Evolutionary conservation across 2,329 filamentous ascomycete species (phyloP).

Genomic region (Ophiostoma triangulosporum): DNA sequence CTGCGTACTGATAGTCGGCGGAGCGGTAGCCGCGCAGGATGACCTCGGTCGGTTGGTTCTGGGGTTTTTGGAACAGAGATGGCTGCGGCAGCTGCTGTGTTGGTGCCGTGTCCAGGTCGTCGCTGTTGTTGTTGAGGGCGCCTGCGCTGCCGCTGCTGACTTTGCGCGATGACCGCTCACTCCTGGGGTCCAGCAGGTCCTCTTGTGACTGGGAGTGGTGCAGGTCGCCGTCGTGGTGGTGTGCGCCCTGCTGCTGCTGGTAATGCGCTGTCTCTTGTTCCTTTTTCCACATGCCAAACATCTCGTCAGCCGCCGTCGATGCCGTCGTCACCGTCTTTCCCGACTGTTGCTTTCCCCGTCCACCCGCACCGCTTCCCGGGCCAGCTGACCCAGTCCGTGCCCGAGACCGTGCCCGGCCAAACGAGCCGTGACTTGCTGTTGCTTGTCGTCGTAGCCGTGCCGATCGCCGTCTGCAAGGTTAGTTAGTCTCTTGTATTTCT

Average conservation of each 20-base stretch:
- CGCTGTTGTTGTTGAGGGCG: slow-evolving; percentile 7
- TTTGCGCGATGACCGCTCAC: slow-evolving; percentile 14
- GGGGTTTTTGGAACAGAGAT: slow-evolving; percentile 15
- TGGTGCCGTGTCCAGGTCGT: slow-evolving; percentile 15
- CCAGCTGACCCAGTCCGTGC: slow-evolving; percentile 8
- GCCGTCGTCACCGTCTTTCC: slow-evolving; percentile 40
- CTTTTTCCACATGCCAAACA: slow-evolving; percentile 46
- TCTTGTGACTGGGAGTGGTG: slow-evolving; percentile 16
- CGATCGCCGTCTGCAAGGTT: slow-evolving; percentile 38
- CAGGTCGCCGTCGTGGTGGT: slow-evolving; percentile 5
- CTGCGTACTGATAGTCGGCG: slow-evolving; percentile 61
- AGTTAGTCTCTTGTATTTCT: not conserved
- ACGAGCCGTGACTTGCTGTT: slow-evolving; percentile 40
- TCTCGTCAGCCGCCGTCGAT: slow-evolving; percentile 46
- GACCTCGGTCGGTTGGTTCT: slow-evolving; percentile 49
- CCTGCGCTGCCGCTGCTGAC: slow-evolving; percentile 12
- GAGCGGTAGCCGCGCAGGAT: slow-evolving; percentile 70
- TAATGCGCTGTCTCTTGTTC: slow-evolving; percentile 23
- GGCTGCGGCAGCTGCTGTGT: slow-evolving; percentile 2
- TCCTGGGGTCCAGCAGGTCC: slow-evolving; percentile 4
- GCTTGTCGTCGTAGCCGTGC: slow-evolving; percentile 32
- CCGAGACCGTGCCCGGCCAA: slow-evolving; percentile 51
- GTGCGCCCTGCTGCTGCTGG: slow-evolving; percentile 5
- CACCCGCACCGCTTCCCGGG: slow-evolving; percentile 2
- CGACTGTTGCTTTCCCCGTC: slow-evolving; percentile 3